Conservation (phyloP, 2,329 filamentous ascomycete genomes). For the Aspergillus puulaauensis region DNA sequence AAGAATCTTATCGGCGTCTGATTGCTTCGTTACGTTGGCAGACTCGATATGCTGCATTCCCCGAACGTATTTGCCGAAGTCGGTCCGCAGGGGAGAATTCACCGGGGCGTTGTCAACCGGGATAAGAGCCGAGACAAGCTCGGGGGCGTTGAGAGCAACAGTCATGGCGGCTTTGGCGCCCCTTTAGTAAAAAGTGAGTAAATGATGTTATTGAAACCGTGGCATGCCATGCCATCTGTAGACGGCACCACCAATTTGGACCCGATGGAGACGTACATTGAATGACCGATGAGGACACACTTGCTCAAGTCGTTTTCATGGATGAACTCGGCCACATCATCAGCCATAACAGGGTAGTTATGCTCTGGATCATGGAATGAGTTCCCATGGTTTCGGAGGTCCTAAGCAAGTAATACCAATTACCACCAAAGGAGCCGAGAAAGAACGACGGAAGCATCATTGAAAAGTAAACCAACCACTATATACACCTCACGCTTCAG, state of each 20-base stretch:
- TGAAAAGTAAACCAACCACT: conserved; percentile 55
- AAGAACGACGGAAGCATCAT: not conserved
- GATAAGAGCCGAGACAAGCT: conserved; percentile 68
- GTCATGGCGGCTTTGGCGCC: conserved; percentile 93
- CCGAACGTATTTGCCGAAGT: conserved; percentile 77
- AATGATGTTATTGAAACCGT: not conserved
- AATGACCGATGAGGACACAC: conserved; percentile 84
- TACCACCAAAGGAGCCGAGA: not conserved
- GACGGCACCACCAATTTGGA: not conserved
- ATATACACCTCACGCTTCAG: conserved; percentile 79
- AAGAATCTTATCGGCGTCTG: conserved; percentile 79
- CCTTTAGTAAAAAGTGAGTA: conserved; percentile 44
- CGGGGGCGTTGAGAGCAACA: conserved; percentile 70
- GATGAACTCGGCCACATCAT: conserved; percentile 80
- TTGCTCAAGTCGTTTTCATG: conserved; percentile 66
- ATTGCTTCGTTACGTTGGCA: conserved; percentile 64
- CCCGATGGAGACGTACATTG: conserved; percentile 62
- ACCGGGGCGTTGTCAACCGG: conserved; percentile 91
- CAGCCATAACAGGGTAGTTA: conserved; percentile 78
- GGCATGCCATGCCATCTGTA: not conserved
- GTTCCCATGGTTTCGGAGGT: conserved; percentile 90
- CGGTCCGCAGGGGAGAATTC: conserved; percentile 69
- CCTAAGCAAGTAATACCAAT: conserved; percentile 48
- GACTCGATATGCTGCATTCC: conserved; percentile 82
- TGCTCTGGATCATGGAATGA: conserved; percentile 76